Evolutionary conservation across 768 basidiomycete species (phyloP), one percentile per base, ranked within the genome.

Genomic region (Rhodotorula babjevae): DNA sequence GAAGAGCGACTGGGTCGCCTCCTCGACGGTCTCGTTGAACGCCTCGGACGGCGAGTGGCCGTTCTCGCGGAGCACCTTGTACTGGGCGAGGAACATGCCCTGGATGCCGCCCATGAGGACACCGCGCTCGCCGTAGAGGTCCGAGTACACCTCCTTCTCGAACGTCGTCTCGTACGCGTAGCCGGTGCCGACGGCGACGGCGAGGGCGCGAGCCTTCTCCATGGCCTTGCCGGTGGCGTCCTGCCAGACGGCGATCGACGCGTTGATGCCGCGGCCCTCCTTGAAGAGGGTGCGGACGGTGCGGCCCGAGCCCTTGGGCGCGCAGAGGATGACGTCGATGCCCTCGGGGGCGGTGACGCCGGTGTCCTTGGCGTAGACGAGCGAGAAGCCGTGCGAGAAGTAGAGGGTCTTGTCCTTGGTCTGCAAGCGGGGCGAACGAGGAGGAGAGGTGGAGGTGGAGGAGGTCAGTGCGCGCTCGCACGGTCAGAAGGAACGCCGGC

Each of bases 341-440:
- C 97, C 93, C 29, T 85, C 79, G 59, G 96, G 96, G 73, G 93
- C 91, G 67, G 94, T 79, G 77, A 99, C 93, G 68, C 94, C 86
- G 77, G 96, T 99, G 82, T 96, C 92, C 12, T 99, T 87, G 86
- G 94, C 92, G 88, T 89, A 99, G 66, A 99, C 93, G 76, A 98
- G 87, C 76, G 95, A 98, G 89, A 99, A 99, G 79, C 96, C 96
- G 82, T 99, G 96, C 12, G 95, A 93, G 86, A 99, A 99, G 89
- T 99, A 99, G 75, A 99, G 90, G n/a, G 96, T 99, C 87, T 99
- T 98, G 84, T 92, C 96, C 87, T 94, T 92, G 82, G 93, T 98
- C 74, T 75, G 60, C 9, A 15, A 4, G 36, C 7, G 47, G 36
- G 9, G 12, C 6, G 27, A 10, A 25, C 6, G 27, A 10, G 25